Evolutionary conservation across 2,329 filamentous ascomycete genomes (phyloP).

Genomic region (Ceratocystis smalleyi): DNA sequence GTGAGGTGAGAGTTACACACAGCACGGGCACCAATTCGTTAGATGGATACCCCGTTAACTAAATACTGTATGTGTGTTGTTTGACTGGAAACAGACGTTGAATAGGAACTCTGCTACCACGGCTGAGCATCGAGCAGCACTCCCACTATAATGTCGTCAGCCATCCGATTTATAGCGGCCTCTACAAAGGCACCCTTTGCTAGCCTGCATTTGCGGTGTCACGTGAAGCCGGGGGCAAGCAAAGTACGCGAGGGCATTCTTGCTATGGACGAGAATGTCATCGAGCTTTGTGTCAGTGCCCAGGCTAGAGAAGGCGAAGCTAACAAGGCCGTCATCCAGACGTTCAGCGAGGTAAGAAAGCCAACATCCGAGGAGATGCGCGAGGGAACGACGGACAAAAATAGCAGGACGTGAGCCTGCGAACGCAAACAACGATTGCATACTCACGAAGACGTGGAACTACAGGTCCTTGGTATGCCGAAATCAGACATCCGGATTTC

Average conservation of each 20-base stretch:
- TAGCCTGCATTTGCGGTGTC: slow-evolving; percentile 45
- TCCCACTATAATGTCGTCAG: background rate
- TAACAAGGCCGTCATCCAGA: slow-evolving; percentile 47
- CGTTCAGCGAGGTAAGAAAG: slow-evolving; percentile 41
- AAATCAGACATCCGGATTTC: slow-evolving; percentile 49
- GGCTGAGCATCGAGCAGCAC: no score
- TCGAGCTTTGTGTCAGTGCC: slow-evolving; percentile 52
- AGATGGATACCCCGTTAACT: background rate
- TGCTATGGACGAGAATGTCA: slow-evolving; percentile 37
- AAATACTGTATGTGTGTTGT: no score
- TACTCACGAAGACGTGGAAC: background rate
- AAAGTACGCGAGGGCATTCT: slow-evolving; percentile 46
- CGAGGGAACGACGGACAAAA: background rate
- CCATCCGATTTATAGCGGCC: slow-evolving; percentile 30
- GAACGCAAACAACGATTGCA: background rate
- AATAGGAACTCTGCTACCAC: no score
- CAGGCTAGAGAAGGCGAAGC: slow-evolving; percentile 52
- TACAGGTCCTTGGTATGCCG: slow-evolving; percentile 36
- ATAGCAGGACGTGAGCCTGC: slow-evolving; percentile 10
- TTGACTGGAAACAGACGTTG: no score
- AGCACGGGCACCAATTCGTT: background rate
- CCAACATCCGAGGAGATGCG: background rate
- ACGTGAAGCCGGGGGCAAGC: slow-evolving; percentile 50
- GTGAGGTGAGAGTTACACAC: no score
- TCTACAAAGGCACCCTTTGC: slow-evolving; percentile 31